These are phyloP conservation scores for Ephemerocybe angulata DNA, from an alignment of 768 basidiomycete species.

Conservation along the genomic window DNA sequence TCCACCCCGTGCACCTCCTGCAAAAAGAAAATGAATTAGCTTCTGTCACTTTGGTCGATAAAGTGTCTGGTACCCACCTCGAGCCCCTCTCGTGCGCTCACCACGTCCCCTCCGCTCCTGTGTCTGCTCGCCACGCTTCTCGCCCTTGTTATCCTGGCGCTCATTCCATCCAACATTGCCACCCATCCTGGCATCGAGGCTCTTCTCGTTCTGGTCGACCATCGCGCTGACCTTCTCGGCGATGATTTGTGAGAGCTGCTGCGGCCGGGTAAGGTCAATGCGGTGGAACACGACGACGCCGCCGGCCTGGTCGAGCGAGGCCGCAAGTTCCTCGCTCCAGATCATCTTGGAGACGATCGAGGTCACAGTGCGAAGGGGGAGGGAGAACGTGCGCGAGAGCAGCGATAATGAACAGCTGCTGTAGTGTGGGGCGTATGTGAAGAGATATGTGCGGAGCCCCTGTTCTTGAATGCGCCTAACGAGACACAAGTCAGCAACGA, in stretches of 20 bases:
- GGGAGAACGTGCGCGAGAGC: conserved; percentile 82
- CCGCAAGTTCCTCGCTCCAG: conserved; percentile 92
- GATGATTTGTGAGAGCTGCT: conserved; percentile 85
- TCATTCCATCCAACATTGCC: conserved; percentile 58
- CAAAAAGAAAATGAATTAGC: conserved; percentile 1
- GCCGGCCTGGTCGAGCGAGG: conserved; percentile 88
- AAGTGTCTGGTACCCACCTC: conserved; percentile 40
- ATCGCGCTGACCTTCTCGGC: conserved; percentile 83
- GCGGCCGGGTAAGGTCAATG: conserved; percentile 80
- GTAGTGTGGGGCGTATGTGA: conserved; percentile 96
- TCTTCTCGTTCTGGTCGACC: conserved; percentile 92
- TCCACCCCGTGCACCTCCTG: conserved; percentile 61
- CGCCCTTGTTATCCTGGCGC: conserved; percentile 64
- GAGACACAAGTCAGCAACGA: conserved; percentile 9
- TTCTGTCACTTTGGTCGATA: background rate
- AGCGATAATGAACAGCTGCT: conserved; percentile 84
- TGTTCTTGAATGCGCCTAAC: conserved; percentile 95
- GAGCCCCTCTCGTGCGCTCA: conserved; percentile 59
- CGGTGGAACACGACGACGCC: conserved; percentile 93
- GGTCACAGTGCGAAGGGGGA: conserved; percentile 76
- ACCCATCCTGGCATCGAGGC: conserved; percentile 80
- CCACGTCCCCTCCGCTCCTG: conserved; percentile 75
- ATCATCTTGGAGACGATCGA: conserved; percentile 98
- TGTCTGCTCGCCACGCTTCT: conserved; percentile 76
- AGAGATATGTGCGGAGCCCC: conserved; percentile 92